Conservation (phyloP, 352 stramenopile genomes). For the Phytopythium cucurbitacearum region DNA sequence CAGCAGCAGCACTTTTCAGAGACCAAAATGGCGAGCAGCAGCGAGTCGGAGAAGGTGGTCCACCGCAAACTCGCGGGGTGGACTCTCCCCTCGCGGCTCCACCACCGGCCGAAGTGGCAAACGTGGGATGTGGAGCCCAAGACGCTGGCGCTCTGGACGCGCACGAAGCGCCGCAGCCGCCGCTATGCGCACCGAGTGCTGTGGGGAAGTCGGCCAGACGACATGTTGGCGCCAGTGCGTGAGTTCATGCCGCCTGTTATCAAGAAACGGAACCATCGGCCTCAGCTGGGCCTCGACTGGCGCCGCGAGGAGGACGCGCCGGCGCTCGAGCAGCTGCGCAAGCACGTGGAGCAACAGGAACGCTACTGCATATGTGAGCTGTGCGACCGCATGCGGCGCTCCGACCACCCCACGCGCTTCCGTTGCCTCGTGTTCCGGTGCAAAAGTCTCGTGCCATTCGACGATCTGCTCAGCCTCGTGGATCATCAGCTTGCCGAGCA, state of each 20-base stretch:
- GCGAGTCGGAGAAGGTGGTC: too few relatives aligned
- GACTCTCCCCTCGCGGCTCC: too few relatives aligned
- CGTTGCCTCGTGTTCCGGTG: constrained; percentile 12
- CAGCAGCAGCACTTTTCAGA: background rate
- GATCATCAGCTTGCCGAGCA: constrained; percentile 60
- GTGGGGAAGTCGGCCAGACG: background rate
- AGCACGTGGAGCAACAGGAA: constrained; percentile 7
- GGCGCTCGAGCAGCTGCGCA: constrained; percentile 1
- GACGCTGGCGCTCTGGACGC: background rate
- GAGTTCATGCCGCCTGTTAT: background rate
- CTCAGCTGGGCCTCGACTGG: constrained; percentile 1
- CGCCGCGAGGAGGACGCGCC: background rate
- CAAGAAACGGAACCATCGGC: too few relatives aligned
- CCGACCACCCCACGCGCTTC: background rate
- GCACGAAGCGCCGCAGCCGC: background rate
- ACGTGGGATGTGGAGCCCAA: too few relatives aligned
- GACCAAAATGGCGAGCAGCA: background rate
- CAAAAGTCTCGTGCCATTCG: constrained; percentile 25
- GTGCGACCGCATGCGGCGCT: constrained; percentile 11
- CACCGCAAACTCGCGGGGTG: too few relatives aligned
- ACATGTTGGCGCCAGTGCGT: background rate
- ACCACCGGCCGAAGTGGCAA: too few relatives aligned
- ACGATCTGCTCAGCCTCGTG: constrained; percentile 33
- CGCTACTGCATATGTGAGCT: constrained; percentile 7
- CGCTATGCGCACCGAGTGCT: background rate